A percentile compares a stretch with the other conserved stretches of the same genome.
Conservation (phyloP, 768 basidiomycete genomes). For the Cystofilobasidium bisporidii region DNA sequence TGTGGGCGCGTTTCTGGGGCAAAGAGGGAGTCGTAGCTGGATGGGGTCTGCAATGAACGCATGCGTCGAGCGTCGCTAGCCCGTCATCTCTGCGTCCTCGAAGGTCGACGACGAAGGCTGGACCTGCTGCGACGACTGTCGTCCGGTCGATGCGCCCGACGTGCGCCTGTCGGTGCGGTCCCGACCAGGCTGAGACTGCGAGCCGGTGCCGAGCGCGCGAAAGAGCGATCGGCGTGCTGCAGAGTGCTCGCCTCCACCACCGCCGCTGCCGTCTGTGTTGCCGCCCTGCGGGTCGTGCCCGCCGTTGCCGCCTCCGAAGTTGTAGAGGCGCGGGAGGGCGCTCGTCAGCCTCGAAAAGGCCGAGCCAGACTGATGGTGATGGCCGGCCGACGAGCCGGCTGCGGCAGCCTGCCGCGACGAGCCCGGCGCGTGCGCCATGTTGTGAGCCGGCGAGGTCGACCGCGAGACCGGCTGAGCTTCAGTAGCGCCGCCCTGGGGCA, state of each 20-base stretch:
- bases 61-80: too few species aligned
- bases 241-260: neutral
- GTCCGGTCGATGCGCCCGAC: too few species aligned
- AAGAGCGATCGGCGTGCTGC: neutral
- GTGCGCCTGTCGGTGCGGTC: neutral
- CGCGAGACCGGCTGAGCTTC: neutral
- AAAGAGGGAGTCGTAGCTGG: too few species aligned
- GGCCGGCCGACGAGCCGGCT: neutral
- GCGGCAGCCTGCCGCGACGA: neutral
- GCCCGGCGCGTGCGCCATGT: neutral
- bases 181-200: neutral
- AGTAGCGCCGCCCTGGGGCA: neutral
- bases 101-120: too few species aligned
- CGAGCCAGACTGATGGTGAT: neutral
- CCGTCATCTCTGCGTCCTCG: too few species aligned
- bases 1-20: too few species aligned
- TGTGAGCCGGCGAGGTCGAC: neutral
- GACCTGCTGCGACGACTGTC: too few species aligned
- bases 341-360: neutral
- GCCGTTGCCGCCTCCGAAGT: neutral
- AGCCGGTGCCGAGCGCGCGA: neutral
- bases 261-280: neutral
- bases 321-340: slow-evolving; percentile 2
- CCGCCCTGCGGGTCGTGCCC: neutral
- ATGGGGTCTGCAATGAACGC: too few species aligned